Percentiles rank a stretch among this genome's conserved stretches.
These are phyloP conservation scores for Hypoxylon sp. DNA, from an alignment of 2,329 filamentous ascomycete genomes.

Conservation along the genomic window DNA sequence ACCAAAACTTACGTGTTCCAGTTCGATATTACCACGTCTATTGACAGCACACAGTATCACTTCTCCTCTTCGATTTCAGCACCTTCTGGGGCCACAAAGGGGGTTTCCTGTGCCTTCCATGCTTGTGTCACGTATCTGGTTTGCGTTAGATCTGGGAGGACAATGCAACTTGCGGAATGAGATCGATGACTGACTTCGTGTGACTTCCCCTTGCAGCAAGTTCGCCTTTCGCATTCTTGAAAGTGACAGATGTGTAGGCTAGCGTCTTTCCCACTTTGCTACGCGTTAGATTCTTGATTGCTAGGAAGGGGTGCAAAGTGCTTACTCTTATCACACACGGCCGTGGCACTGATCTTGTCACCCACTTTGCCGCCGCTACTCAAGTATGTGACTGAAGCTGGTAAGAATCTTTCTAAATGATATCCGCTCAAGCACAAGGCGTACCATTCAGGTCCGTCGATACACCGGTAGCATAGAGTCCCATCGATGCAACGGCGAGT, in stretches of 20 bases:
- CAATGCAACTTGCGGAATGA: slow-evolving; percentile 10
- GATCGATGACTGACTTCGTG: slow-evolving; percentile 62
- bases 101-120: slow-evolving; percentile 41
- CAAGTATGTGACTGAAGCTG: slow-evolving; percentile 66
- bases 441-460: slow-evolving; percentile 71
- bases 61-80: slow-evolving; percentile 34
- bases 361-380: slow-evolving; percentile 65
- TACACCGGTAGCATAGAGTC: slow-evolving; percentile 69
- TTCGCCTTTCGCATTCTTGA: slow-evolving; percentile 66
- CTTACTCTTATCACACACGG: slow-evolving; percentile 69
- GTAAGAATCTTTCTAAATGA: slow-evolving; percentile 16
- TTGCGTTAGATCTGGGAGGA: no score
- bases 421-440: background rate
- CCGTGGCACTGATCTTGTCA: slow-evolving; percentile 63
- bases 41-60: background rate
- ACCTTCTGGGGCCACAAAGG: slow-evolving; percentile 38
- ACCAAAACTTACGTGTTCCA: no score
- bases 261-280: slow-evolving; percentile 67
- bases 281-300: slow-evolving; percentile 1
- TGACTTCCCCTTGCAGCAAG: slow-evolving; percentile 70
- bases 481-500: slow-evolving; percentile 70
- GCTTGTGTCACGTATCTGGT: slow-evolving; percentile 54
- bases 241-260: slow-evolving; percentile 68
- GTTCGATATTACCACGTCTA: background rate
- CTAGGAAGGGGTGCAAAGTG: background rate